phyloP scores from a whole-genome alignment of 1,139 yeast species.

The Saccharomyces hybrid region DNA sequence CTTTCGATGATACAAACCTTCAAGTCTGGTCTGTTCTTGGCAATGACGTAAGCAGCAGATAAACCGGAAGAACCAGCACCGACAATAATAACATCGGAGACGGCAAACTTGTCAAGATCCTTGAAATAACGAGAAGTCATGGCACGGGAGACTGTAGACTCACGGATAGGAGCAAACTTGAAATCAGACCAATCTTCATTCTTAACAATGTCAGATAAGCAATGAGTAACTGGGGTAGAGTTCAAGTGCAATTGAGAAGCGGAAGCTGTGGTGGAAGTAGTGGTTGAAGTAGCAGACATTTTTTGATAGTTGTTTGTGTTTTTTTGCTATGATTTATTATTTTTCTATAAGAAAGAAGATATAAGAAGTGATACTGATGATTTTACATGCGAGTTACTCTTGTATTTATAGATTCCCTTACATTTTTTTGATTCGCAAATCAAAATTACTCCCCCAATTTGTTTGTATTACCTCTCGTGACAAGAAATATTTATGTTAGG shows the following conservation, averaged over 20 bases:
- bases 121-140: conserved; percentile 72
- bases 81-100: conserved; percentile 64
- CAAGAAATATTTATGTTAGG: not conserved
- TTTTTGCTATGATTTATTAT: not conserved
- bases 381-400: not conserved
- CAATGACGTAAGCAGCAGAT: conserved; percentile 66
- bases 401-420: not conserved
- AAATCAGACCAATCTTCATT: conserved; percentile 56
- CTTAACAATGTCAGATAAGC: conserved; percentile 34
- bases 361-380: not conserved
- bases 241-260: conserved; percentile 23
- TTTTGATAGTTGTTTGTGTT: not conserved
- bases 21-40: conserved; percentile 67
- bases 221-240: conserved; percentile 31
- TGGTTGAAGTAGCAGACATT: conserved; percentile 1
- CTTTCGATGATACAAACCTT: conserved; percentile 72
- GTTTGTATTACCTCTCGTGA: not conserved
- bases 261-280: conserved; percentile 13
- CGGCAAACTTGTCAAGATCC: conserved; percentile 68
- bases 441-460: no score
- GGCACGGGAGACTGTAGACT: conserved; percentile 75
- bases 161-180: conserved; percentile 65
- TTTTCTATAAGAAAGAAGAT: not conserved
- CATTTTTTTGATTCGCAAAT: not conserved
- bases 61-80: conserved; percentile 80